A percentile compares a stretch with the other conserved stretches of the same genome.
Evolutionary conservation across 805 yeast genomes (phyloP).

Genomic region (Wickerhamiella lipophila): DNA sequence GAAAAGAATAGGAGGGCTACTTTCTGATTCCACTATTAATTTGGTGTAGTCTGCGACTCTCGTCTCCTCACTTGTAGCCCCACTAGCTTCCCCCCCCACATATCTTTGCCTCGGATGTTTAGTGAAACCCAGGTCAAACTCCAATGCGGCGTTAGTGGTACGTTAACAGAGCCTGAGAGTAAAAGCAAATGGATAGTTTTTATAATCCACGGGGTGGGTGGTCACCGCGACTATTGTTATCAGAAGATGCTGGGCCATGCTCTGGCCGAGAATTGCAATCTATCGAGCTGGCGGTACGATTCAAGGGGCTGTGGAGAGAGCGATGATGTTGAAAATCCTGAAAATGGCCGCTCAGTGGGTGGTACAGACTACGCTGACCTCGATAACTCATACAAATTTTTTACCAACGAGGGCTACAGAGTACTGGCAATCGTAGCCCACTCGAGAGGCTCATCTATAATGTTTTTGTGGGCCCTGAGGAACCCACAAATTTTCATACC

Average conservation of each 20-base stretch:
- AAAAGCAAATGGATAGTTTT: constrained; percentile 33
- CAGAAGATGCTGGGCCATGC: constrained; percentile 49
- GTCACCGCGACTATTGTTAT: constrained; percentile 71
- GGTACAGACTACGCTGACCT: constrained; percentile 58
- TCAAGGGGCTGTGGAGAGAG: constrained; percentile 80
- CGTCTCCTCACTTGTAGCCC: no score
- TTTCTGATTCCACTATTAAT: no score
- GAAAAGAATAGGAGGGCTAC: no score
- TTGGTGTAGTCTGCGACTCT: no score
- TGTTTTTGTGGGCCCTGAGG: constrained; percentile 56
- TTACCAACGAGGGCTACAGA: constrained; percentile 26
- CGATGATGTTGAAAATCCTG: constrained; percentile 33
- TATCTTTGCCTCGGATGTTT: constrained; percentile 1
- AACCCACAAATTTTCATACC: constrained; percentile 36
- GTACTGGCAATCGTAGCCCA: constrained; percentile 57
- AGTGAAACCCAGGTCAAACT: neutral
- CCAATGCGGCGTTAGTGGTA: neutral
- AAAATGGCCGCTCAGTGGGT: constrained; percentile 42
- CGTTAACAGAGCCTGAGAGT: constrained; percentile 1
- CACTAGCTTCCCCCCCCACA: neutral
- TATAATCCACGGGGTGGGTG: constrained; percentile 69
- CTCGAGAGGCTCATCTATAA: constrained; percentile 66
- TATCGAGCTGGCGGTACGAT: constrained; percentile 62
- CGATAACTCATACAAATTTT: constrained; percentile 33
- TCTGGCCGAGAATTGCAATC: constrained; percentile 47